phyloP scores from a whole-genome alignment of 805 yeast genomes.

The Candida sanyiensis region DNA sequence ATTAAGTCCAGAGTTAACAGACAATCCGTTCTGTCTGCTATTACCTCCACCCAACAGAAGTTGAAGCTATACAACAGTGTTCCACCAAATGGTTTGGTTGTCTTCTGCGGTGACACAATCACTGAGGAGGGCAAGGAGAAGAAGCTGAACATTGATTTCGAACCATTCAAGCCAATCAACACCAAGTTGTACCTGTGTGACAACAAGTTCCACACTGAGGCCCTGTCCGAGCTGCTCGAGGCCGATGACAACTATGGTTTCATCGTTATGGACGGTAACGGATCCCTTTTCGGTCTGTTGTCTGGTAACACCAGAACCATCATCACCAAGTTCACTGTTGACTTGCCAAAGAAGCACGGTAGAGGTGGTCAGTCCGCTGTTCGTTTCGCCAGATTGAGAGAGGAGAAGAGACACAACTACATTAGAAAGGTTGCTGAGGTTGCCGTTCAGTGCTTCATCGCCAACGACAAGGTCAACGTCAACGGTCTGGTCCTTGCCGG shows the following conservation, averaged over 20 bases:
- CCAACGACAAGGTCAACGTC: conserved; percentile 90
- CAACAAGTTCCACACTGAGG: conserved; percentile 97
- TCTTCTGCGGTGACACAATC: conserved; percentile 97
- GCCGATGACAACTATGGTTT: conserved; percentile 96
- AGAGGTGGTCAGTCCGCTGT: conserved; percentile 99
- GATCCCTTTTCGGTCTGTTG: conserved; percentile 90
- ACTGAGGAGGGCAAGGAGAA: conserved; percentile 97
- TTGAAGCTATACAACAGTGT: conserved; percentile 82
- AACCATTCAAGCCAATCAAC: conserved; percentile 98
- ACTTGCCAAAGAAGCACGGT: conserved; percentile 98
- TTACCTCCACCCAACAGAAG: conserved; percentile 96
- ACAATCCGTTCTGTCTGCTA: conserved; percentile 90
- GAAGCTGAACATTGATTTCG: conserved; percentile 93
- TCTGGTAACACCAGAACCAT: conserved; percentile 97
- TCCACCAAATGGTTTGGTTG: conserved; percentile 91
- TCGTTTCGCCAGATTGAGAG: conserved; percentile 98
- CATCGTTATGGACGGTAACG: conserved; percentile 99
- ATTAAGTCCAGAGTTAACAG: conserved; percentile 97
- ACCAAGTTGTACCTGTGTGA: conserved; percentile 96
- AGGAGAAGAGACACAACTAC: conserved; percentile 97
- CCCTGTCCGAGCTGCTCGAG: conserved; percentile 87
- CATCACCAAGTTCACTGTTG: conserved; percentile 92
- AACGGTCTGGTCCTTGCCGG: conserved; percentile 96
- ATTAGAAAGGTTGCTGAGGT: conserved; percentile 97
- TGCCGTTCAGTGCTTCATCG: conserved; percentile 94